Base-by-base conservation (phyloP, 2,329 filamentous ascomycete genomes). In the Onygenales sp. region DNA sequence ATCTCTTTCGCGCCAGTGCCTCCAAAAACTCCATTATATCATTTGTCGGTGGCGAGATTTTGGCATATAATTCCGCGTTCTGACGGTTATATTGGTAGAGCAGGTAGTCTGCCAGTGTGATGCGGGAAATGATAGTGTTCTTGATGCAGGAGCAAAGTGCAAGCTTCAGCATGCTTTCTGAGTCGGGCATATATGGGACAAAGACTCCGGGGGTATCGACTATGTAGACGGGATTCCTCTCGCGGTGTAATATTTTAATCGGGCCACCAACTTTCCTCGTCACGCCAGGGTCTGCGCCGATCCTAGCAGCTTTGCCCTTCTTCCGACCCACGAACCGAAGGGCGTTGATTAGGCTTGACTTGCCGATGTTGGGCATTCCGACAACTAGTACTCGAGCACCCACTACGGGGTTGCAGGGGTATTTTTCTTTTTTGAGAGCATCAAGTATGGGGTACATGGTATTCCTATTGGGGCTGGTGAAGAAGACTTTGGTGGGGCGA, bases 331-430 rank as follows among this genome's bases (percentile, higher is more conserved):
- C 76, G 31, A 32, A 51, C 13, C 93, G 85, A 48, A 97, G 78
- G 13, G 84, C 81, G 69, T 98, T 98, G 43, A 98, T 81, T n/a
- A 98, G 77, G 1, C 91, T 90, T 46, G 89, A 95, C 72, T 98
- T 98, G 38, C 93, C 93, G 0, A 95, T 89, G 66, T 98, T 98
- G 38, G 93, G 93, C 91, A 98, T 96, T 53, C 93, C 93, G 11
- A 97, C 91, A 0, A 97, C 82, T 68, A 98, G 80, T 54, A 90
- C 81, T 48, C 90, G 82, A 60, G 89, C 80, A n/a, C 90, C 91
- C 7, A 87, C 84, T n/a, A 97, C 72, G 21, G 80, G 42, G 14
- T 52, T 31, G n/a, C 7, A 7, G 9, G 42, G 32, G 7, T 43
- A 39, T 17, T 32, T n/a, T 10, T 52, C 39, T 8, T 2, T n/a